Base-by-base conservation (phyloP, 306 rosid genomes). In the Vicia villosa region DNA sequence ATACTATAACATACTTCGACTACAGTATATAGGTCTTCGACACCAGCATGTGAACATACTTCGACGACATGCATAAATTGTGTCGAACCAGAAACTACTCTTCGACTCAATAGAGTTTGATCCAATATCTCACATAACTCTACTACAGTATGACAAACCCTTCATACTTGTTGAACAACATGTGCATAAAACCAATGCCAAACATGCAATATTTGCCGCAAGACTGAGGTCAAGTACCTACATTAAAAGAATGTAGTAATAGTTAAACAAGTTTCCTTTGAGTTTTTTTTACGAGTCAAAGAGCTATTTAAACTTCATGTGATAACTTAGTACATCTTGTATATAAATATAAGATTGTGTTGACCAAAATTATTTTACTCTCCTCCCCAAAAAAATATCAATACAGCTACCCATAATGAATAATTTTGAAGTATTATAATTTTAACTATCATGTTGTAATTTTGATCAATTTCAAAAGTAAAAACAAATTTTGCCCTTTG, bases 271-370 rank as follows among this genome's bases (percentile, higher is more conserved):
- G 10, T 52, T 10, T 24, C 24, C 68, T 37, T 38, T 4, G 16
- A 15, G 40, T 54, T 75, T 63, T 50, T 77, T 70, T 72, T 34
- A 74, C 30, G 24, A 56, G 65, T 26, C 47, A 80, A 22, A 66
- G n/a, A 67, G 41, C 72, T 55, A 55, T 28, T 36, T 34, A 38
- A 43, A 51, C 14, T 16, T 40, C 68, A 24, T 24, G 38, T 34
- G 15, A 46, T 22, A 70, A 26, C 57, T 60, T 41, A 3, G 37
- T 76, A 61, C 61, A 65, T 65, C 16, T 21, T 52, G 32, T 59
- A 49, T 24, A 76, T 41, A 65, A 65, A 52, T 66, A 72, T 74
- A 74, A 77, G 11, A 15, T 65, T 63, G 41, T 16, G 42, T 77
- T 63, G 59, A 43, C 45, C 41, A 17, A 34, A 74, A 60, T 22